phyloP scores from a whole-genome alignment of 495 filamentous ascomycete species.

The Clavariopsis aquatica region DNA sequence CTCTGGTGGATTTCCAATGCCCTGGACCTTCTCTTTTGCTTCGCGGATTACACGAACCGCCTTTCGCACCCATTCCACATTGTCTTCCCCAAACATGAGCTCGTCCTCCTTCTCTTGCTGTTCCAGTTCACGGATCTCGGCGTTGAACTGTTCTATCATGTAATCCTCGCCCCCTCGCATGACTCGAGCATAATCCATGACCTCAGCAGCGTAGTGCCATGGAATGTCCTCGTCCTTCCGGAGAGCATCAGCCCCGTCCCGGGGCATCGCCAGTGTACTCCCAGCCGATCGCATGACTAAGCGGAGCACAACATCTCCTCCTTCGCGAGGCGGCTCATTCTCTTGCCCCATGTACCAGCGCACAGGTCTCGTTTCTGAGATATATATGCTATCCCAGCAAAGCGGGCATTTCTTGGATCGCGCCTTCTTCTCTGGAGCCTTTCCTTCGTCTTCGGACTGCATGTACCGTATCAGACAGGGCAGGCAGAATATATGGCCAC shows the following conservation, averaged over 20 bases:
- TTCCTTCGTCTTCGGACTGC: constrained; percentile 75
- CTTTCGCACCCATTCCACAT: constrained; percentile 79
- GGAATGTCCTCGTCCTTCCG: constrained; percentile 73
- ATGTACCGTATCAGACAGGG: constrained; percentile 94
- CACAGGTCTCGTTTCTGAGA: constrained; percentile 85
- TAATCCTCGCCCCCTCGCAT: constrained; percentile 94
- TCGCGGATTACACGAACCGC: constrained; percentile 71
- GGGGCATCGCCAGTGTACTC: constrained; percentile 82
- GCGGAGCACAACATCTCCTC: constrained; percentile 84
- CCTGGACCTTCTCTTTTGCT: constrained; percentile 69
- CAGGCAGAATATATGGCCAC: constrained; percentile 95
- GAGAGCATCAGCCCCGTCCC: constrained; percentile 74
- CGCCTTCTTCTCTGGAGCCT: constrained; percentile 66
- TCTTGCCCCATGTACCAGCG: constrained; percentile 92
- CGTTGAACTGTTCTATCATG: constrained; percentile 74
- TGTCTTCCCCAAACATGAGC: constrained; percentile 88
- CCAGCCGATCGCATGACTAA: constrained; percentile 75
- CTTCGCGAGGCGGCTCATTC: constrained; percentile 72
- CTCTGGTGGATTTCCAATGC: constrained; percentile 70
- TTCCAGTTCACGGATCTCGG: constrained; percentile 72
- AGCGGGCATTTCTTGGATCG: constrained; percentile 96
- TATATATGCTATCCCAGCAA: constrained; percentile 85
- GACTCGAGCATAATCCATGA: constrained; percentile 89
- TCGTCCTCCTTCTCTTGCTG: constrained; percentile 84
- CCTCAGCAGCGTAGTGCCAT: constrained; percentile 92